Percentiles rank a stretch among this genome's conserved stretches.
Conservation (phyloP, 2,329 filamentous ascomycete species). For the Colletotrichum limetticola region DNA sequence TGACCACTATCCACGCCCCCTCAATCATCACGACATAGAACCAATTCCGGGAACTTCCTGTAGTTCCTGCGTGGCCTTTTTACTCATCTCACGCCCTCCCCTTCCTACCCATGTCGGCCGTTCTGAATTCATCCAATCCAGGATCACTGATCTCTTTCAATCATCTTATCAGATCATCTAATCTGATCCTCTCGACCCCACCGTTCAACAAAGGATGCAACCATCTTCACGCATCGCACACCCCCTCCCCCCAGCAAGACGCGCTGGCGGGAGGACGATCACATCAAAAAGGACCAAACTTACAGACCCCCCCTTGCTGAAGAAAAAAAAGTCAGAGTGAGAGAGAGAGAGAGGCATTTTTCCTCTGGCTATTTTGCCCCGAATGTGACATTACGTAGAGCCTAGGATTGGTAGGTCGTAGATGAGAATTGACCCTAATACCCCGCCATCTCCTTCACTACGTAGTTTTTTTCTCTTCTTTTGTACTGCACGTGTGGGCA, state of each 20-base stretch:
- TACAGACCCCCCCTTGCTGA: background rate
- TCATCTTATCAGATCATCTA: slow-evolving; percentile 34
- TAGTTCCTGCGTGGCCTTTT: slow-evolving; percentile 7
- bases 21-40: background rate
- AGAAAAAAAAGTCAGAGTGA: background rate
- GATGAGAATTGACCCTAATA: background rate
- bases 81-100: slow-evolving; percentile 8
- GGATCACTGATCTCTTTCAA: background rate
- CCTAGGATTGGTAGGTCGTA: background rate
- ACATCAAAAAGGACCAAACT: background rate
- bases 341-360: slow-evolving; percentile 2
- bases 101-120: background rate
- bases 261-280: background rate
- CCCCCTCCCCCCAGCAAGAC: background rate
- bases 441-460: background rate
- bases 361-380: background rate
- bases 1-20: background rate
- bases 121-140: slow-evolving; percentile 18
- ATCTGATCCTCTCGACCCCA: slow-evolving; percentile 14
- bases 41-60: background rate
- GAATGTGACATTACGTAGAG: background rate
- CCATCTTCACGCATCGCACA: background rate
- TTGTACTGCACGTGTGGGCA: background rate
- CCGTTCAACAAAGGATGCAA: background rate
- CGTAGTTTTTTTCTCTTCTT: background rate